phyloP scores from a whole-genome alignment of 2,329 filamentous ascomycete species.

The Chrysoporthe deuterocubensis region DNA sequence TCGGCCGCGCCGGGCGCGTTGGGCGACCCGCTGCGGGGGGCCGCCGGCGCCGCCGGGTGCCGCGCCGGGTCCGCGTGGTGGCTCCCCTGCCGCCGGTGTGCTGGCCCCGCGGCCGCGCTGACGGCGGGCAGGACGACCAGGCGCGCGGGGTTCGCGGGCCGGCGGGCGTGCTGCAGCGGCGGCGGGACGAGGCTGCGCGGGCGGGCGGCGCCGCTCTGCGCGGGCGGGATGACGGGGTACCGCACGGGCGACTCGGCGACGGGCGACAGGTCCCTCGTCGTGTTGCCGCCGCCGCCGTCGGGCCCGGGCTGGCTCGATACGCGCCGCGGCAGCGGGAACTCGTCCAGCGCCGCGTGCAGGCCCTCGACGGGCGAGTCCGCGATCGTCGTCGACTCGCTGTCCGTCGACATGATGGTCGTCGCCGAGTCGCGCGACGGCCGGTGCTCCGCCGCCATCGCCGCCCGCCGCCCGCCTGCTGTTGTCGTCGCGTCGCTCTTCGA shows the following conservation, averaged over 20 bases:
- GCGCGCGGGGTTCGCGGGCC: too few relatives aligned
- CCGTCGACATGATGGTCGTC: slow-evolving; percentile 35
- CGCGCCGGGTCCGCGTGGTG: slow-evolving; percentile 23
- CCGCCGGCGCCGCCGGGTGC: slow-evolving; percentile 21
- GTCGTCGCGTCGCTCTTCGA: neutral
- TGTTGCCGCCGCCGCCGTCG: neutral
- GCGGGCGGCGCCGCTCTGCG: slow-evolving; percentile 20
- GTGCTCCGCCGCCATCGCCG: neutral
- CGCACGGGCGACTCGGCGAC: slow-evolving; percentile 51
- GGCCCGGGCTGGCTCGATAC: neutral
- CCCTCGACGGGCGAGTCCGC: slow-evolving; percentile 33
- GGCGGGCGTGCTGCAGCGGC: neutral
- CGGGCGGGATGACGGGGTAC: slow-evolving; percentile 33
- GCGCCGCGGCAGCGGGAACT: slow-evolving; percentile 15
- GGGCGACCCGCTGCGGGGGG: slow-evolving; percentile 25
- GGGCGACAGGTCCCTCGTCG: slow-evolving; percentile 48
- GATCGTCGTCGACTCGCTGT: slow-evolving; percentile 45
- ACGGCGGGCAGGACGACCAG: neutral
- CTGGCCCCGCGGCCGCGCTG: slow-evolving; percentile 27
- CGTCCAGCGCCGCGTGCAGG: slow-evolving; percentile 21
- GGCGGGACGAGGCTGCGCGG: slow-evolving; percentile 28
- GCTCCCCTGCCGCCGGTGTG: neutral
- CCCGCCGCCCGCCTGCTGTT: neutral
- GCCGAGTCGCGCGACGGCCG: slow-evolving; percentile 14
- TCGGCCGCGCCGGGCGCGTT: slow-evolving; percentile 11